These are phyloP conservation scores for Monosporascus sp. DNA, from an alignment of 2,329 filamentous ascomycete genomes.

Conservation along the genomic window DNA sequence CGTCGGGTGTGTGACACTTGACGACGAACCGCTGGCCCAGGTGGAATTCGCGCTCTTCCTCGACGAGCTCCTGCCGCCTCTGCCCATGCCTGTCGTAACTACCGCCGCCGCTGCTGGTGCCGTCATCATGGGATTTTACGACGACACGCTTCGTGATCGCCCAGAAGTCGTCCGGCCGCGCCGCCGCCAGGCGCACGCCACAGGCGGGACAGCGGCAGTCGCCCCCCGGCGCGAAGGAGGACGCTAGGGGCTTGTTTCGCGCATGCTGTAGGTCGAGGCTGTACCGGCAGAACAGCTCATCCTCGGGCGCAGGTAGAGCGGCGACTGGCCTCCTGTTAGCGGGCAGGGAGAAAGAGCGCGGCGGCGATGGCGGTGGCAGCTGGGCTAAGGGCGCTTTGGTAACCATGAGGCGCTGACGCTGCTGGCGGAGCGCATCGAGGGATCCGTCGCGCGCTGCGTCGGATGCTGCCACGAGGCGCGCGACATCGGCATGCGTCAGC, in stretches of 20 bases:
- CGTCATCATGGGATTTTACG: constrained; percentile 1
- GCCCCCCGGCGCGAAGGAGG: constrained; percentile 13
- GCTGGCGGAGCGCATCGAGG: constrained; percentile 29
- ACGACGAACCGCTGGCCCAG: constrained; percentile 30
- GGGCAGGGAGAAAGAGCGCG: constrained; percentile 2
- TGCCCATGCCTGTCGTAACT: too few relatives aligned
- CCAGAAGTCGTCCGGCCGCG: constrained; percentile 21
- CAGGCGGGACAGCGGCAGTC: constrained; percentile 24
- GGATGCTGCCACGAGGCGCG: constrained; percentile 27
- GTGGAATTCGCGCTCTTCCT: constrained; percentile 25
- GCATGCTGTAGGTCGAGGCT: constrained; percentile 24
- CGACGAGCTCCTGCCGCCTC: constrained; percentile 10
- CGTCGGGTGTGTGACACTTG: constrained; percentile 31
- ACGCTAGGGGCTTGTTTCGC: constrained; percentile 16
- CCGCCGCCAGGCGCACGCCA: constrained; percentile 17
- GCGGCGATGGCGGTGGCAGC: background rate
- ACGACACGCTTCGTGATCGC: constrained; percentile 20
- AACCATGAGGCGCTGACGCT: constrained; percentile 24
- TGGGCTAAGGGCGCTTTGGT: background rate
- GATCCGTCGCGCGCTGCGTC: constrained; percentile 27
- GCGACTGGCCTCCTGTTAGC: background rate
- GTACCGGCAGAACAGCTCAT: constrained; percentile 28
- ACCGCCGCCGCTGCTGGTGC: too few relatives aligned
- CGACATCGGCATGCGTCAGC: constrained; percentile 21
- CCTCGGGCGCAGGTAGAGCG: background rate